Percentiles rank a stretch among this genome's conserved stretches.
phyloP scores from a whole-genome alignment of 805 yeast species.

The Kuraishia floccosa region DNA sequence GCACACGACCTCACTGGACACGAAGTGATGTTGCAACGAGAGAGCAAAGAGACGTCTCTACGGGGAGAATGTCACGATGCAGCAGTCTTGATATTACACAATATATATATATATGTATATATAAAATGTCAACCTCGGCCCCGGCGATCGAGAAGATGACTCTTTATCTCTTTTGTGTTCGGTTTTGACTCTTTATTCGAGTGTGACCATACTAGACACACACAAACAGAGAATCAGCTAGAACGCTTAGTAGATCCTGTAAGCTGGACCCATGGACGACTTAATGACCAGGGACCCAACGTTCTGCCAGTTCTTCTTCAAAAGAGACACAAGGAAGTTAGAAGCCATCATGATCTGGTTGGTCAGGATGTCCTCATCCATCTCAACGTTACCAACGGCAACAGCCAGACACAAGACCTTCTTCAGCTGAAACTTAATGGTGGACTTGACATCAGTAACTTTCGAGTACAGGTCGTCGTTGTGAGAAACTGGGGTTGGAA shows the following conservation, averaged over 20 bases:
- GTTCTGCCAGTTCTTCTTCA: conserved; percentile 99
- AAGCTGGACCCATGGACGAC: conserved; percentile 99
- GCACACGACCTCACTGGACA: too few species aligned
- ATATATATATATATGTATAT: conserved; percentile 5
- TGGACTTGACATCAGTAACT: conserved; percentile 96
- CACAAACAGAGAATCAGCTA: neutral
- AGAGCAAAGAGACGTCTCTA: too few species aligned
- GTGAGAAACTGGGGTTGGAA: conserved; percentile 99
- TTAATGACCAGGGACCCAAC: conserved; percentile 98
- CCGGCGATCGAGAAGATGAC: too few species aligned
- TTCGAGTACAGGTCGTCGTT: conserved; percentile 93
- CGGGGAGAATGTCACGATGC: too few species aligned
- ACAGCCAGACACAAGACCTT: conserved; percentile 99
- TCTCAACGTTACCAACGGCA: conserved; percentile 99
- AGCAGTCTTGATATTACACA: too few species aligned
- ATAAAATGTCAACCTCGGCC: too few species aligned
- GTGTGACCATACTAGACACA: too few species aligned
- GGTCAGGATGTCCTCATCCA: conserved; percentile 93
- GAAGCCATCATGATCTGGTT: conserved; percentile 98
- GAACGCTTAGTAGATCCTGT: conserved; percentile 86
- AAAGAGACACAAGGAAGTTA: conserved; percentile 97
- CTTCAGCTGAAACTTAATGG: conserved; percentile 99
- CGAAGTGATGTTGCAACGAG: too few species aligned
- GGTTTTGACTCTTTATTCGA: too few species aligned
- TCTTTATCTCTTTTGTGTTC: too few species aligned